Evolutionary conservation across 306 rosid genomes (phyloP).

Genomic region (Delonix regia): DNA sequence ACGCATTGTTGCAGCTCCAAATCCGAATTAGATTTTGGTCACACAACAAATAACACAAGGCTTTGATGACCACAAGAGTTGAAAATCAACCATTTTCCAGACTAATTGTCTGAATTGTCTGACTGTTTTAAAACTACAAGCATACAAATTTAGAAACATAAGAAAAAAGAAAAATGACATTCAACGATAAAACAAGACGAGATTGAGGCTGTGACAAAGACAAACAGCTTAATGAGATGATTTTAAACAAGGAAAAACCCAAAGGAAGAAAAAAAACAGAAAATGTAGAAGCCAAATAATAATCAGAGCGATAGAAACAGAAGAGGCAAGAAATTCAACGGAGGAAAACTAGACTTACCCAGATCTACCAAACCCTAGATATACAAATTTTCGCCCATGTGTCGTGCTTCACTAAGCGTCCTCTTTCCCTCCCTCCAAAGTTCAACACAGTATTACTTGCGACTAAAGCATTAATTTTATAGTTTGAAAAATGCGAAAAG

Average conservation of each 20-base stretch:
- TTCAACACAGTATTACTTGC: no score
- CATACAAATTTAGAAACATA: background rate
- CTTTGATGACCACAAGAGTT: background rate
- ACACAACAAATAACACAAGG: slow-evolving; percentile 5
- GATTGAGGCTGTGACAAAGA: background rate
- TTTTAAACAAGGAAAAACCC: background rate
- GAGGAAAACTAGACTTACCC: background rate
- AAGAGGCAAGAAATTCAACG: background rate
- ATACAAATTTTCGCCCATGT: background rate
- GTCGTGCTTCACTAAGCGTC: background rate
- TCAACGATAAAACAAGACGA: background rate
- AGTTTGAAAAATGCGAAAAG: no score
- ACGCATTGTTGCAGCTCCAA: no score
- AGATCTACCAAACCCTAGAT: slow-evolving; percentile 1
- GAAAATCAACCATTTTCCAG: background rate
- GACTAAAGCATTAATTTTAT: no score
- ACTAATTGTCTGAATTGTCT: background rate
- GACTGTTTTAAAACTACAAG: background rate
- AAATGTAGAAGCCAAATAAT: background rate
- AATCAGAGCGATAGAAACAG: background rate
- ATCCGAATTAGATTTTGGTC: no score
- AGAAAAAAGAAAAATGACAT: no score
- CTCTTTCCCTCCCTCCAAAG: background rate
- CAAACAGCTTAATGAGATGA: background rate
- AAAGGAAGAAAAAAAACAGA: background rate